Conservation (phyloP, 108 stramenopile genomes). For the Fistulifera solaris region DNA sequence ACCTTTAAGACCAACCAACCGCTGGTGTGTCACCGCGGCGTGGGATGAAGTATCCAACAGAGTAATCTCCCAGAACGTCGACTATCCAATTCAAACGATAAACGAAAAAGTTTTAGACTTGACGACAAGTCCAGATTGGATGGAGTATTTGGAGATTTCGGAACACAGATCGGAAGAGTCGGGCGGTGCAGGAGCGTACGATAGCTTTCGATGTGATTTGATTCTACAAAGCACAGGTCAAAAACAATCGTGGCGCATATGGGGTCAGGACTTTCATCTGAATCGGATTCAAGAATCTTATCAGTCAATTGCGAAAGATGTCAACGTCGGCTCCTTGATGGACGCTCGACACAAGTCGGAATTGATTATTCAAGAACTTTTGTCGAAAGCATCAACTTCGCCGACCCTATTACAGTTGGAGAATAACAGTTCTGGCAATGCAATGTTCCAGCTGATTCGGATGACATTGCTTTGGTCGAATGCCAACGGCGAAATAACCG, state of each 20-base stretch:
- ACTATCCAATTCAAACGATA: not conserved
- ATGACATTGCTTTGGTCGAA: slow-evolving; percentile 26
- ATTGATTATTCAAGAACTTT: slow-evolving; percentile 5
- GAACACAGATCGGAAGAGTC: slow-evolving; percentile 15
- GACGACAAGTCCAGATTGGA: slow-evolving; percentile 28
- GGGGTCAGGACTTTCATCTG: slow-evolving; percentile 44
- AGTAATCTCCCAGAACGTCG: not conserved
- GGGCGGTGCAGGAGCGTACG: slow-evolving; percentile 35
- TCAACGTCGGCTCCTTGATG: not conserved
- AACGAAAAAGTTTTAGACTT: slow-evolving; percentile 10
- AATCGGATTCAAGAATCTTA: slow-evolving; percentile 33
- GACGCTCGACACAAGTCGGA: slow-evolving; percentile 12
- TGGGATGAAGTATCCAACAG: not conserved
- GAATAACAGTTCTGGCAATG: not conserved
- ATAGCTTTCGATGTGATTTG: slow-evolving; percentile 29
- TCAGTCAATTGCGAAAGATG: slow-evolving; percentile 3
- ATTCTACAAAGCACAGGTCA: slow-evolving; percentile 3
- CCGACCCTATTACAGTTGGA: slow-evolving; percentile 3
- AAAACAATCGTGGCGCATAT: slow-evolving; percentile 18
- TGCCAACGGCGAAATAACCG: slow-evolving; percentile 13
- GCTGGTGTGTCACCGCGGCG: too few species aligned
- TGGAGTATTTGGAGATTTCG: slow-evolving; percentile 29
- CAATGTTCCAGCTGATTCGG: slow-evolving; percentile 16
- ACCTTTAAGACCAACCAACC: too few species aligned
- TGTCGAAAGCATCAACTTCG: not conserved